Conservation (phyloP, 192 early-diverging fungal genomes). For the Entomortierella parvispora region DNA sequence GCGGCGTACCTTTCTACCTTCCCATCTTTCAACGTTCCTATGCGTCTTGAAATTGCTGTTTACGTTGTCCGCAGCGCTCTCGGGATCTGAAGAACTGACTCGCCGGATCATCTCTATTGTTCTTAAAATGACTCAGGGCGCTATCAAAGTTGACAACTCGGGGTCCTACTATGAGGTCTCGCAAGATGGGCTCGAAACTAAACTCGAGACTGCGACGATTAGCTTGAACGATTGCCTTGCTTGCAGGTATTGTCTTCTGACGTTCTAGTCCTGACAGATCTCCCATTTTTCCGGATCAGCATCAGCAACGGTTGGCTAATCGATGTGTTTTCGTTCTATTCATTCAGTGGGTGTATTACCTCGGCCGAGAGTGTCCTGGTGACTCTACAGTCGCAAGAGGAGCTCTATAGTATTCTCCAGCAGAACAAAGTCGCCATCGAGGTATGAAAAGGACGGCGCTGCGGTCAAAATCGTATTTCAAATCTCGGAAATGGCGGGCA, state of each 20-base stretch:
- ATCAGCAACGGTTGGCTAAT: neutral
- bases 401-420: slow-evolving; percentile 77
- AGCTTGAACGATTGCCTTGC: slow-evolving; percentile 97
- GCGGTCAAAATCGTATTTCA: neutral
- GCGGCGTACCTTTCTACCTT: neutral
- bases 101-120: too few relatives aligned
- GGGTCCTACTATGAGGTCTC: slow-evolving; percentile 92
- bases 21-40: neutral
- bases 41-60: slow-evolving; percentile 2
- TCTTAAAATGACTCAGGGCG: too few relatives aligned
- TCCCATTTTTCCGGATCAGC: too few relatives aligned
- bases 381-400: slow-evolving; percentile 91
- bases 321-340: neutral
- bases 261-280: neutral
- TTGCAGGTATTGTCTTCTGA: slow-evolving; percentile 74
- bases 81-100: neutral
- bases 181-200: slow-evolving; percentile 82
- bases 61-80: slow-evolving; percentile 20
- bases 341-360: slow-evolving; percentile 91
- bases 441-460: slow-evolving; percentile 8
- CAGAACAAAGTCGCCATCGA: slow-evolving; percentile 62
- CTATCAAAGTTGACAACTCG: slow-evolving; percentile 78
- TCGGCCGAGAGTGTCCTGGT: slow-evolving; percentile 96
- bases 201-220: slow-evolving; percentile 88
- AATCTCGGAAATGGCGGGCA: neutral